Base-by-base conservation (phyloP, 805 yeast genomes). In the Tetrapisispora arboricola region DNA sequence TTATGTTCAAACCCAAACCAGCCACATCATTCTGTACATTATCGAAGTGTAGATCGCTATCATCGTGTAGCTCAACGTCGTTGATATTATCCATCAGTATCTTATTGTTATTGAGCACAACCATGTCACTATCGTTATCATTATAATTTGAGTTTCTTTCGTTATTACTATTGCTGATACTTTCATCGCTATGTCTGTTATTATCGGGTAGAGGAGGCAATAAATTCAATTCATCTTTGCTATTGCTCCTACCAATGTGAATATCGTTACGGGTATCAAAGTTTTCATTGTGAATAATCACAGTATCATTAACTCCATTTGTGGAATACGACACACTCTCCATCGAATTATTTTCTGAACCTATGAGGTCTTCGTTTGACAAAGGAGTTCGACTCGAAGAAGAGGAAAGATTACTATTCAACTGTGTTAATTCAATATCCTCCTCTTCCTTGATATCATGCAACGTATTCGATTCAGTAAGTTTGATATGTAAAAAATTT, bases 391-490 rank as follows among this genome's bases (percentile, higher is more conserved):
- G 27, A 13, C 18, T 36, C 9, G 30, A 32, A n/a, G 12, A 21
- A 11, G 32, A 19, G 7, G 31, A 24, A 4, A 29, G 12, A 17
- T 38, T 19, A 17, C 36, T 42, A 12, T 36, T 27, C 29, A 43
- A 25, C 28, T 44, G 37, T 18, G 40, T 45, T 15, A 44, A 17
- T 21, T 44, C 50, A 16, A 44, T 31, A 37, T 49, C 54, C 11
- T 52, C 57, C 32, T 54, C 58, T 43, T 55, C 60, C 43, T 54
- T 51, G 4, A 53, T 55, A 36, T 53, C 58, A 20, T 52, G 55
- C 33, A 55, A 38, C 6, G 39, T 20, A 33, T 28, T 39, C 5
- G 33, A 6, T 9, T 32, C 41, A 13, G 33, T 20, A 11, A 24
- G 4, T n/a, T 34, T 33, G 6, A 33, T 16, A 10, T n/a, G 12